phyloP scores from a whole-genome alignment of 805 yeast species.

The Hanseniaspora taiwanica region DNA sequence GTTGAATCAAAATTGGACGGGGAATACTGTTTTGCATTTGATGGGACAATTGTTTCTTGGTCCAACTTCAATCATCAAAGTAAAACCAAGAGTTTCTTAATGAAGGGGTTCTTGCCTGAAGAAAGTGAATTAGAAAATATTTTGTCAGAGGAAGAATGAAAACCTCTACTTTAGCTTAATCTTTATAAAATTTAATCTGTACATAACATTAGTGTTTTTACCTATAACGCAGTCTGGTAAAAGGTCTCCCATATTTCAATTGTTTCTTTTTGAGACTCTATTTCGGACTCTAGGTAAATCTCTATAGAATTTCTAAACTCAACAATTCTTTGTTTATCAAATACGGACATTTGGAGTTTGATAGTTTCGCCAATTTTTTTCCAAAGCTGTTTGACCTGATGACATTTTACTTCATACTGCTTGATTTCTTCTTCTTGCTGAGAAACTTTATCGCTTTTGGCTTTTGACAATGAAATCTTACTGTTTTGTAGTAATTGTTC shows the following conservation, averaged over 20 bases:
- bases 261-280: conserved; percentile 86
- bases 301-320: conserved; percentile 87
- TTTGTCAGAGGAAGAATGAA: conserved; percentile 12
- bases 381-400: conserved; percentile 43
- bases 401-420: conserved; percentile 39
- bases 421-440: conserved; percentile 46
- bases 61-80: background rate
- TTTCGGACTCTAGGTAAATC: conserved; percentile 76
- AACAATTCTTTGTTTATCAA: conserved; percentile 62
- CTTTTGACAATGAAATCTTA: conserved; percentile 28
- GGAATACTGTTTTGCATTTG: conserved; percentile 45
- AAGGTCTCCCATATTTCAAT: conserved; percentile 84
- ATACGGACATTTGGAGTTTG: conserved; percentile 47
- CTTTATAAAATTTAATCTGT: background rate
- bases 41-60: conserved; percentile 40
- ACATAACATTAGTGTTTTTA: background rate
- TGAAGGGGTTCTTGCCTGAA: conserved; percentile 20
- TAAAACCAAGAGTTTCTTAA: conserved; percentile 13
- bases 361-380: conserved; percentile 53
- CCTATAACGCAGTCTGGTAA: conserved; percentile 38
- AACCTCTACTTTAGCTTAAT: background rate
- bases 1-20: conserved; percentile 16
- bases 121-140: conserved; percentile 16
- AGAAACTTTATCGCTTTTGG: conserved; percentile 52
- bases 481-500: conserved; percentile 35